Evolutionary conservation across 2,329 filamentous ascomycete species (phyloP).

Genomic region (Chaetothyriales sp.): DNA sequence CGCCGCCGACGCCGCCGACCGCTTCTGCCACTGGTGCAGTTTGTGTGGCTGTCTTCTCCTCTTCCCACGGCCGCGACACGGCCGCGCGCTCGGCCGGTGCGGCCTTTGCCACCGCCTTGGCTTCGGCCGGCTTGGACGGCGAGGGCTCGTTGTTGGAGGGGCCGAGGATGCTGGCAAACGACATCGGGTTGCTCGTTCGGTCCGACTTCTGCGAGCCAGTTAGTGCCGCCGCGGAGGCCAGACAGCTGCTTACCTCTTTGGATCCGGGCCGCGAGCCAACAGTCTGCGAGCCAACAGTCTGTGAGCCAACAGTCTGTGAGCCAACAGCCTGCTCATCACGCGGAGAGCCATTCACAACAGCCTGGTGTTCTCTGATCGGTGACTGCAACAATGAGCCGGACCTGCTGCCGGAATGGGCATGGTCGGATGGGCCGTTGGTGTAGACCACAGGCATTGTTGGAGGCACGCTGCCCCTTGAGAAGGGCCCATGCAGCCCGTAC

Average conservation of each 20-base stretch:
- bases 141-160: conserved; percentile 19
- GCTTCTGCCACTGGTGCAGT: not conserved
- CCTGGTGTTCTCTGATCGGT: conserved; percentile 29
- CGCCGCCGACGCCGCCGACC: not conserved
- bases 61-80: not conserved
- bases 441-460: conserved; percentile 28
- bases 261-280: conserved; percentile 27
- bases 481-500: conserved; percentile 12
- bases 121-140: conserved; percentile 12
- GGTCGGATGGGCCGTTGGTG: conserved; percentile 24
- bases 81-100: not conserved
- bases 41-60: not conserved
- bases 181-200: conserved; percentile 77
- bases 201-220: conserved; percentile 47
- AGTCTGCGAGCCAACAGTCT: conserved; percentile 23
- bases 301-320: conserved; percentile 26
- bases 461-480: conserved; percentile 8
- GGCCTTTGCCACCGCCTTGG: conserved; percentile 8
- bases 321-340: conserved; percentile 22
- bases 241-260: conserved; percentile 21
- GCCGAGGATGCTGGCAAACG: conserved; percentile 76
- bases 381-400: conserved; percentile 28
- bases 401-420: conserved; percentile 29
- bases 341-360: conserved; percentile 23
- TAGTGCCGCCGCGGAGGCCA: conserved; percentile 2